Conservation (phyloP, 2,329 filamentous ascomycete genomes). For the Alternaria metachromatica region DNA sequence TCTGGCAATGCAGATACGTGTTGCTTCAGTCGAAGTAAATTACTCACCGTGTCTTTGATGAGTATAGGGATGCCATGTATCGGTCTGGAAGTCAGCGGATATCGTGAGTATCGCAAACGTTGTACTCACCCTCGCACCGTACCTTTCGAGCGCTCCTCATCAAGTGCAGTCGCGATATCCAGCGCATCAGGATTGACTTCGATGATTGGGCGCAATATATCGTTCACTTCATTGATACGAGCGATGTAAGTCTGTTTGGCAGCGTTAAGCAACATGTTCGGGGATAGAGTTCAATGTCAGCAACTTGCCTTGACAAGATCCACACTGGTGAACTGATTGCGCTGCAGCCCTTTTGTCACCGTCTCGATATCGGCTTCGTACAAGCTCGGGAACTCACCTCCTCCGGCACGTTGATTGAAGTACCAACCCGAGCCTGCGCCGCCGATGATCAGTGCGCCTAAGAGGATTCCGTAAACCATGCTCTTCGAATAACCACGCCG, state of each 20-base stretch:
- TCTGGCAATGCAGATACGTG: background rate
- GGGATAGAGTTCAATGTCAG: background rate
- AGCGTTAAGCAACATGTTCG: background rate
- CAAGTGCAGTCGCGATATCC: conserved; percentile 65
- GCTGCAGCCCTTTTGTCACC: background rate
- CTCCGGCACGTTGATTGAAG: background rate
- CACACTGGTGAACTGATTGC: background rate
- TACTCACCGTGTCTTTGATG: conserved; percentile 65
- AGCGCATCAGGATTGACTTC: conserved; percentile 73
- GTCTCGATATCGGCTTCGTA: background rate
- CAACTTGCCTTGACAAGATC: background rate
- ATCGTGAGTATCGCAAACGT: background rate
- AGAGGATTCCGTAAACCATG: background rate
- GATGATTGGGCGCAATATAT: conserved; percentile 51
- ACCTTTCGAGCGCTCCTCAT: conserved; percentile 65
- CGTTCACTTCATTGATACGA: background rate
- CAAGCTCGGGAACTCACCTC: background rate
- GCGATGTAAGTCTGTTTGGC: background rate
- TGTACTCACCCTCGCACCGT: conserved; percentile 58
- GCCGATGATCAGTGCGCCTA: background rate
- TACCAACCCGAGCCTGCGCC: background rate
- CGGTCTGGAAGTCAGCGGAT: conserved; percentile 40
- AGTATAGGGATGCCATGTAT: conserved; percentile 79
- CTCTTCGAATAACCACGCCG: background rate
- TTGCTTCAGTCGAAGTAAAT: background rate